Conservation (phyloP, 2,329 filamentous ascomycete genomes). For the Coleophoma crateriformis region DNA sequence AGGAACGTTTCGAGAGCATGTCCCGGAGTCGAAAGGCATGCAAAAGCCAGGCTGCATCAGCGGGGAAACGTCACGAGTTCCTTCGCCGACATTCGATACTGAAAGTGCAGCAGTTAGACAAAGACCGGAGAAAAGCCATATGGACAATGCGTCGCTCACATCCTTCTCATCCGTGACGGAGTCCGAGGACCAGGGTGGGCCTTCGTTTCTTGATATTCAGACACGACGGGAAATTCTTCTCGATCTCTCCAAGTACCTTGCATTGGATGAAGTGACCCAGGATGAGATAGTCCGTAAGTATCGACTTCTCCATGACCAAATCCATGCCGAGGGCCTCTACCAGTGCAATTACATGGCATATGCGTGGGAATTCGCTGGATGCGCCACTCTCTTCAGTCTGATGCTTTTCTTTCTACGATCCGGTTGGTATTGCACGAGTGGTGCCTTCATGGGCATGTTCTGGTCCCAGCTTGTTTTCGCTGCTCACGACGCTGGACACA, state of each 20-base stretch:
- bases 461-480: constrained; percentile 68
- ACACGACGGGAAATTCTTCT: constrained; percentile 27
- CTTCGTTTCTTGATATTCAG: constrained; percentile 28
- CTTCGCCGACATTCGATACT: not conserved
- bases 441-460: constrained; percentile 54
- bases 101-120: constrained; percentile 10
- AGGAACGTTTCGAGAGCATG: constrained; percentile 34
- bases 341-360: constrained; percentile 53
- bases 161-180: constrained; percentile 12
- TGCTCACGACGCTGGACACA: constrained; percentile 60
- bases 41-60: too few relatives aligned
- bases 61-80: too few relatives aligned
- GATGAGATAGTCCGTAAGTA: constrained; percentile 50
- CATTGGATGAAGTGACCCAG: constrained; percentile 48
- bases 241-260: constrained; percentile 49
- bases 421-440: constrained; percentile 52
- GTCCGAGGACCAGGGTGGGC: constrained; percentile 39
- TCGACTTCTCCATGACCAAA: constrained; percentile 45
- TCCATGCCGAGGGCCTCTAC: constrained; percentile 52
- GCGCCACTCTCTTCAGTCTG: constrained; percentile 40
- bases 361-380: constrained; percentile 50
- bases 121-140: too few relatives aligned
- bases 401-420: constrained; percentile 40
- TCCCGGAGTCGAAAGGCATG: too few relatives aligned
- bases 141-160: constrained; percentile 6